Conservation (phyloP, 352 stramenopile species). For the Phytophthora fragariaefolia region DNA sequence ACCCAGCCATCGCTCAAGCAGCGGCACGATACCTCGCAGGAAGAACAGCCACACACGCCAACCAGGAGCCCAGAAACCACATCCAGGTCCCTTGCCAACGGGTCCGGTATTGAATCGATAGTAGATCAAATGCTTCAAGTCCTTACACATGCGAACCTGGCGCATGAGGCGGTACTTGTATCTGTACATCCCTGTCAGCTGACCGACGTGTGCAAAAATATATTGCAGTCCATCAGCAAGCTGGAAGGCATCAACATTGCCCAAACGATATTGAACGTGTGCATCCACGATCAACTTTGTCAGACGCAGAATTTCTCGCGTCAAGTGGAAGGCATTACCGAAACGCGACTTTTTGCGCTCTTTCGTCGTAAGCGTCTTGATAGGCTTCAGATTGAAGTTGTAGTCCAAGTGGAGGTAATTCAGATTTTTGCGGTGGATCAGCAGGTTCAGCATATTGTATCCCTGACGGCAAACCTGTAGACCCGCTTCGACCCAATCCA, state of each 20-base stretch:
- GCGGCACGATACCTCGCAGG: conserved; percentile 97
- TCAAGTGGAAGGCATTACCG: conserved; percentile 96
- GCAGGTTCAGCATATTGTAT: conserved; percentile 99
- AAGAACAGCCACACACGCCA: conserved; percentile 99
- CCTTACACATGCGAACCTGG: conserved; percentile 99
- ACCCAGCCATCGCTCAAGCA: conserved; percentile 99
- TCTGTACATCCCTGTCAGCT: conserved; percentile 99
- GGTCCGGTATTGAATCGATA: conserved; percentile 99
- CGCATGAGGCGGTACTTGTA: conserved; percentile 99
- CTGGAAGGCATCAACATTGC: conserved; percentile 99
- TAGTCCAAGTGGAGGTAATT: conserved; percentile 99
- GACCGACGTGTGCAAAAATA: conserved; percentile 99
- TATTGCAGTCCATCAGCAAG: conserved; percentile 99
- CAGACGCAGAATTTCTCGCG: conserved; percentile 98
- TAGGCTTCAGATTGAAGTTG: conserved; percentile 99
- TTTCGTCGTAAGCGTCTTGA: conserved; percentile 99
- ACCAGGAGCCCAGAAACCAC: conserved; percentile 98
- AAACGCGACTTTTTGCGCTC: conserved; percentile 99
- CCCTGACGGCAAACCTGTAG: conserved; percentile 98
- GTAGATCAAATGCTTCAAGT: conserved; percentile 99
- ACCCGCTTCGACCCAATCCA: conserved; percentile 99
- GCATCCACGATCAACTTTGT: conserved; percentile 99
- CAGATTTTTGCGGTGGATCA: conserved; percentile 99
- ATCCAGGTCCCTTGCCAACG: conserved; percentile 98
- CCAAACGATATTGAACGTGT: conserved; percentile 99